phyloP scores from a whole-genome alignment of 371 early-diverging fungal genomes.

The Gilbertella persicaria region DNA sequence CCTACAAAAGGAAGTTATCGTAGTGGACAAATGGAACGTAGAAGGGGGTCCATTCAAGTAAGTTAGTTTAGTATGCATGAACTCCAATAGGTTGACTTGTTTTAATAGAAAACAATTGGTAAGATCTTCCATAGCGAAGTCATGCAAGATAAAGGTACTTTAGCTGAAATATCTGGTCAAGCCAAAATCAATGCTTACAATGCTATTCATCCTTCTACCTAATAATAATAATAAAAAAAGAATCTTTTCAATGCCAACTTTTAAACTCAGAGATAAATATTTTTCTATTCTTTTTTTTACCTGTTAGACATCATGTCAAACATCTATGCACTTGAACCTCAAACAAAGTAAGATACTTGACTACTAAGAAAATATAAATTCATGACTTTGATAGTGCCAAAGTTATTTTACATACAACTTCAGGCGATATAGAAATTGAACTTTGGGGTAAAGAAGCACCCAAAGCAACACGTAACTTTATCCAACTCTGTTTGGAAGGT shows the following conservation, averaged over 20 bases:
- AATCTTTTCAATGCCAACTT: not conserved
- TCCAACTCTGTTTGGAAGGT: constrained; percentile 85
- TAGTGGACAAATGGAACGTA: not conserved
- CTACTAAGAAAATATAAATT: not conserved
- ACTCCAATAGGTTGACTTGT: not conserved
- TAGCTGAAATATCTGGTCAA: constrained; percentile 3
- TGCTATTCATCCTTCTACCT: not conserved
- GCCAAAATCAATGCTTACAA: constrained; percentile 4
- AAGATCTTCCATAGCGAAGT: not conserved
- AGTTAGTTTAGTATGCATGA: not conserved
- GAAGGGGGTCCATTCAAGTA: constrained; percentile 7
- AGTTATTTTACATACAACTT: constrained; percentile 84
- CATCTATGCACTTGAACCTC: constrained; percentile 75
- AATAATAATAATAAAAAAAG: constrained; percentile 1
- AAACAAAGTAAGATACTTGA: constrained; percentile 55
- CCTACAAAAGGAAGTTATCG: not conserved
- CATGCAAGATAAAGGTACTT: constrained; percentile 4
- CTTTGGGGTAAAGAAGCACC: constrained; percentile 94
- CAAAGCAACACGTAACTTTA: constrained; percentile 88
- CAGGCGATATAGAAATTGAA: constrained; percentile 90
- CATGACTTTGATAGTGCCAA: constrained; percentile 65
- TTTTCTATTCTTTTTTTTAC: constrained; percentile 1
- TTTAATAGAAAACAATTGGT: constrained; percentile 3
- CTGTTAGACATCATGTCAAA: constrained; percentile 54
- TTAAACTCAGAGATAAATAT: not conserved